Evolutionary conservation across 257 asterid species (phyloP), one percentile per base, ranked within the genome.

Genomic region (Rubia yunnanensis): DNA sequence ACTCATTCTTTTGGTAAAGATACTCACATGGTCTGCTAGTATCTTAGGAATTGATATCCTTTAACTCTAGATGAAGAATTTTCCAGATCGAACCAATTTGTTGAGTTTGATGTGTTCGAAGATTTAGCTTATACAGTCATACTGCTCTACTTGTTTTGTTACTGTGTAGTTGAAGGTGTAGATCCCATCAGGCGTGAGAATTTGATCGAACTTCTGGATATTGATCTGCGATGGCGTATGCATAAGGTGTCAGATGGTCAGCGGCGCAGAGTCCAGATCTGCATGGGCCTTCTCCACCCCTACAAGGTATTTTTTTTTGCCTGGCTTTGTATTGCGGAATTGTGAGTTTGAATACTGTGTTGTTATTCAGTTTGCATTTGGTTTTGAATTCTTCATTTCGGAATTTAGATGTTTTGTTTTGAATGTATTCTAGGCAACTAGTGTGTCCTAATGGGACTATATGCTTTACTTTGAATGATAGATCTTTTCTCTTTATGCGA

Each of bases 211-310:
- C 81, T 92, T 65, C 78, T 92, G 67, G 99, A 89, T 69, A 92
- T 92, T 69, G 86, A 92, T 81, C 87, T 92, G 63, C 80, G 39
- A 5, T 92, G 99, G 99, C 80, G 99, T 67, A 89, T 92, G 99
- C 99, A 92, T 82, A 92, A 92, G 81, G 97, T 92, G 59, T 92
- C 99, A 64, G 99, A 89, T 81, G 99, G 99, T 46, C 99, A 89
- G 82, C 77, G 99, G 0, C 97, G 99, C 44, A 75, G 99, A 67
- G 99, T 92, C 68, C 99, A 92, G 76, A 92, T 92, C 70, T 92
- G 99, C 80, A 80, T 89, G 97, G 99, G 99, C 69, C 94, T 92
- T 71, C 99, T 92, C 66, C 94, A 88, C 76, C 99, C 97, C 52
- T 92, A 73, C 73, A 89, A 88, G 94, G 97, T 89, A 71, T 15